Conservation (phyloP, 257 asterid genomes). For the Nicotiana tomentosiformis region DNA sequence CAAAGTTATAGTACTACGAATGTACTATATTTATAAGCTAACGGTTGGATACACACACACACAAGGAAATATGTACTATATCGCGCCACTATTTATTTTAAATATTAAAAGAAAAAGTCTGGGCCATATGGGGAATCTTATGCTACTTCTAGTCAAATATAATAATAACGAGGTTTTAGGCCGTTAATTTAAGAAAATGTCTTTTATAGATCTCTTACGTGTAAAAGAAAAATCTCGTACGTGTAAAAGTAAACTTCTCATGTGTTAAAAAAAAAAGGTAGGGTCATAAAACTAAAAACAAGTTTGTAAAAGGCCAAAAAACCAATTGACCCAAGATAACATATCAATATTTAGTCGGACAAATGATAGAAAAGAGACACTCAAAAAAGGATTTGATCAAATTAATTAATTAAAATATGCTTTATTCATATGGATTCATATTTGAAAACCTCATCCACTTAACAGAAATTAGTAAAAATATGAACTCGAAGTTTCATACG, state of each 20-base stretch:
- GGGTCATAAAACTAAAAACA: no score
- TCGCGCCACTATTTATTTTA: not conserved
- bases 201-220: no score
- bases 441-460: not conserved
- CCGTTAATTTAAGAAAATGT: no score
- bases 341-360: not conserved
- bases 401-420: not conserved
- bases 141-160: not conserved
- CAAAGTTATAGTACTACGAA: not conserved
- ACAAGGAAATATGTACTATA: not conserved
- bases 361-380: not conserved
- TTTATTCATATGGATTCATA: not conserved
- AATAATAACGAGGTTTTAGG: no score
- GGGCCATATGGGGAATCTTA: not conserved
- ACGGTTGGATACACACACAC: not conserved
- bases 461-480: not conserved
- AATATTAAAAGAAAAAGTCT: not conserved
- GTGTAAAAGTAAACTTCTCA: no score
- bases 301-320: no score
- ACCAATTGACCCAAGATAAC: not conserved
- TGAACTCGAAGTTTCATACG: not conserved
- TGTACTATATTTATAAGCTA: not conserved
- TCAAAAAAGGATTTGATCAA: not conserved
- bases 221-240: no score
- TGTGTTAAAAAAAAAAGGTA: no score